phyloP scores from a whole-genome alignment of 140 eudicot species.

The Flaveria floridana region DNA sequence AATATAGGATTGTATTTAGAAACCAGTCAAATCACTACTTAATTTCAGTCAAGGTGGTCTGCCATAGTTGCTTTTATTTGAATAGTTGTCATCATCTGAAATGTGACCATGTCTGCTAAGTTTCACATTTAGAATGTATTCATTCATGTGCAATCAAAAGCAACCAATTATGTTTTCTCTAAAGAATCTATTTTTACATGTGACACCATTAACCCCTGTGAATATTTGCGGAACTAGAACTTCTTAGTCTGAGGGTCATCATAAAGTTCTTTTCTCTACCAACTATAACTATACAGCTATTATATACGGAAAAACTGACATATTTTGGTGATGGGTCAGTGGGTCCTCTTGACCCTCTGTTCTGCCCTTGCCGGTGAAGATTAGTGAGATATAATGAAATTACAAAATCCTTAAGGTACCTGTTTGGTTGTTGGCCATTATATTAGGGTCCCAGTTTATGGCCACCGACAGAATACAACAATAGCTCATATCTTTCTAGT shows the following conservation, averaged over 20 bases:
- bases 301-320: too few species aligned
- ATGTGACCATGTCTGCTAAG: constrained; percentile 32
- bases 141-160: constrained; percentile 35
- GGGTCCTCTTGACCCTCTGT: too few species aligned
- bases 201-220: neutral
- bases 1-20: constrained; percentile 5
- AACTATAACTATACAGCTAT: too few species aligned
- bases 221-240: too few species aligned
- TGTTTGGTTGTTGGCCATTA: constrained; percentile 26
- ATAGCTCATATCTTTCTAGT: constrained; percentile 26
- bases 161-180: neutral
- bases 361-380: neutral
- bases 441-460: constrained; percentile 15
- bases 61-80: constrained; percentile 22
- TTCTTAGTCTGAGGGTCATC: too few species aligned
- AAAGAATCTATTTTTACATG: constrained; percentile 16
- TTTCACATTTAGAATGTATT: constrained; percentile 22
- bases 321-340: too few species aligned
- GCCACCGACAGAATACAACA: constrained; percentile 26
- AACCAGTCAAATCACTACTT: constrained; percentile 17
- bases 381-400: neutral
- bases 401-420: neutral
- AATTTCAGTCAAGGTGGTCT: constrained; percentile 16
- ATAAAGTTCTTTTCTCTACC: too few species aligned
- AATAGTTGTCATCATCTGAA: constrained; percentile 24